A percentile compares a stretch with the other conserved stretches of the same genome.
Conservation (phyloP, 2,329 filamentous ascomycete genomes). For the Thelonectria discophora region DNA sequence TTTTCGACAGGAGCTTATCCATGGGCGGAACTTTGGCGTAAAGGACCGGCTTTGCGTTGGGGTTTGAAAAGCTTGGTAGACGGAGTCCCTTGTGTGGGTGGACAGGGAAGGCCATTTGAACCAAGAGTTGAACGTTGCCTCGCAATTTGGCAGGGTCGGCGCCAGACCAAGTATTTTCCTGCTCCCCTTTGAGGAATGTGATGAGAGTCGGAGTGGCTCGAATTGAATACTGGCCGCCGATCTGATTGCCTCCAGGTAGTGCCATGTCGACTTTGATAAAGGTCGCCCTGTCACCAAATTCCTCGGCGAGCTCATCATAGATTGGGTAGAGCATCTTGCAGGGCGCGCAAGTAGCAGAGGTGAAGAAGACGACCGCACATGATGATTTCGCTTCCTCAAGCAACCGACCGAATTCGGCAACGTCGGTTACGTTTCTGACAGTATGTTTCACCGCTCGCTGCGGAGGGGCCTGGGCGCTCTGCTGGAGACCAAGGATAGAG, state of each 20-base stretch:
- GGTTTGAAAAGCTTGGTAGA: constrained; percentile 74
- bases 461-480: constrained; percentile 43
- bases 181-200: constrained; percentile 79
- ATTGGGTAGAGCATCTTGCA: constrained; percentile 85
- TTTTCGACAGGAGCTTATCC: constrained; percentile 81
- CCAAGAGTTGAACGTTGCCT: constrained; percentile 75
- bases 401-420: constrained; percentile 42
- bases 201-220: constrained; percentile 88
- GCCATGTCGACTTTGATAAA: constrained; percentile 88
- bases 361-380: constrained; percentile 90
- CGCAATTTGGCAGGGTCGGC: constrained; percentile 74
- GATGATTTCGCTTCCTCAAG: constrained; percentile 69
- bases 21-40: constrained; percentile 85
- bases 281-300: constrained; percentile 71
- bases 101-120: constrained; percentile 77
- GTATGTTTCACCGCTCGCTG: constrained; percentile 38
- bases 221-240: constrained; percentile 72
- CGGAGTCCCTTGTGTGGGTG: constrained; percentile 79
- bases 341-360: constrained; percentile 83
- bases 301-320: constrained; percentile 81
- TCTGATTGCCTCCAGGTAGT: constrained; percentile 67
- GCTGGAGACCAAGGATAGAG: constrained; percentile 62
- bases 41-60: constrained; percentile 71
- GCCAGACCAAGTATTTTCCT: constrained; percentile 83
- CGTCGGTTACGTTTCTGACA: constrained; percentile 69